Base-by-base conservation (phyloP, 1,284 basidiomycete genomes). In the Puccinia novopanici region DNA sequence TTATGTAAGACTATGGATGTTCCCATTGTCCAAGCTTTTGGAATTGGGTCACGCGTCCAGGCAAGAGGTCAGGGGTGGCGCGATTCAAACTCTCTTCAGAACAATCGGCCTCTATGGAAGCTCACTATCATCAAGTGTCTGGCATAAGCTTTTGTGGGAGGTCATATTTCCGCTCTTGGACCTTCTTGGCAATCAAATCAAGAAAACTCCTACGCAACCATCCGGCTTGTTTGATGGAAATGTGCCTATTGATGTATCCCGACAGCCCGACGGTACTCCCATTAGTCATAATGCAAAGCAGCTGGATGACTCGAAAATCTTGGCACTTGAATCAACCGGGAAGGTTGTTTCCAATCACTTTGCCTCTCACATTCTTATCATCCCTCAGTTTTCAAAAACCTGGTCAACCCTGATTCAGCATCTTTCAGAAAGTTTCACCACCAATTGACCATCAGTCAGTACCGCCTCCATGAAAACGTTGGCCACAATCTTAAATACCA, bases 11-110 rank as follows among this genome's bases (percentile, higher is more conserved):
- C 86, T 96, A 10, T 99, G 96, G 96, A 93, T 98, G 89, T 92
- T 91, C 86, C 89, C 98, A 22, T 87, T 99, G 2, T 88, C 91
- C 0, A 93, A 94, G 85, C 89, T 98, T 9, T 89, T 95, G 3
- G 90, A 90, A 0, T 88, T 98, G 1, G 93, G 93, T 82, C 90
- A 90, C 2, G 96, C 97, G 84, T 84, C 89, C 0, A 89, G 95
- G 34, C 90, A 92, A 40, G 95, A 98, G 84, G 94, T 97, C 0
- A 90, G 95, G 17, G 92, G 92, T 82, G 93, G 94, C 2, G 94
- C 95, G 3, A 95, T 98, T 81, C 94, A 97, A 86, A 98, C 95
- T 2, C 87, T 99, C 76, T 99, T 98, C 87, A 89, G 95, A 61
- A 94, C 94, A 0, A 89, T 98, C 86, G 93, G 96, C 85, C 89